Percentiles rank a stretch among this genome's conserved stretches.
Conservation (phyloP, 768 basidiomycete species). For the Trametes maxima region DNA sequence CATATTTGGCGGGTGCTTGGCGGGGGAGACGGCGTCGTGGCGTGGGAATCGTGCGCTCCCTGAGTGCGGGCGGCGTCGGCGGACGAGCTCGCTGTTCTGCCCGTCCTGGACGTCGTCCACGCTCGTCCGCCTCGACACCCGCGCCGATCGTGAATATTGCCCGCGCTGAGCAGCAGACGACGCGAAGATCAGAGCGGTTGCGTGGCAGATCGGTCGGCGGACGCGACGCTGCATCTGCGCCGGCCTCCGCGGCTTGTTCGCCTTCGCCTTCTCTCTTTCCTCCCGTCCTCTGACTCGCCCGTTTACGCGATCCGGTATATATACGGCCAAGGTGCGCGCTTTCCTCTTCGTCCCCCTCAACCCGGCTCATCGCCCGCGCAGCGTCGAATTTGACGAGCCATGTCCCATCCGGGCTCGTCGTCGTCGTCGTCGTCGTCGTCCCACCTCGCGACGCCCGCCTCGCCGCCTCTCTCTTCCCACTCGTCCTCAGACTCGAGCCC, state of each 20-base stretch:
- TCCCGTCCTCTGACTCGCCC: not conserved
- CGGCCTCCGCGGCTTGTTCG: not conserved
- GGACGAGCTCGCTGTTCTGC: too few species aligned
- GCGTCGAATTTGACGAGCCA: not conserved
- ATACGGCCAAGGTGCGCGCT: not conserved
- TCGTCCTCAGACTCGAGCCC: constrained; percentile 5
- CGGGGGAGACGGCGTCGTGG: too few species aligned
- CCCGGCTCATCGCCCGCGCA: not conserved
- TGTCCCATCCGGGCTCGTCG: not conserved
- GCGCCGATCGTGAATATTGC: not conserved
- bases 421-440: not conserved
- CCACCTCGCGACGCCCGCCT: not conserved
- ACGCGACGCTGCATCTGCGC: not conserved
- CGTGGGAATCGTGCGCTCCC: too few species aligned
- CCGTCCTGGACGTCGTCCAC: too few species aligned
- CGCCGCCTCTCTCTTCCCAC: constrained; percentile 4
- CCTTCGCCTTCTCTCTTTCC: not conserved
- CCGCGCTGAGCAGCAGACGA: too few species aligned
- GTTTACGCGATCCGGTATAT: not conserved
- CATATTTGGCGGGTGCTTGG: too few species aligned
- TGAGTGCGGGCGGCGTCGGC: too few species aligned
- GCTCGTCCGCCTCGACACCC: not conserved
- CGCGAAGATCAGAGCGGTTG: not conserved
- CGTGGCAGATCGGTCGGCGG: not conserved
- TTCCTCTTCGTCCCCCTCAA: not conserved